A percentile compares a stretch with the other conserved stretches of the same genome.
phyloP scores from a whole-genome alignment of 2,329 filamentous ascomycete genomes.

The Tolypocladium amazonense region DNA sequence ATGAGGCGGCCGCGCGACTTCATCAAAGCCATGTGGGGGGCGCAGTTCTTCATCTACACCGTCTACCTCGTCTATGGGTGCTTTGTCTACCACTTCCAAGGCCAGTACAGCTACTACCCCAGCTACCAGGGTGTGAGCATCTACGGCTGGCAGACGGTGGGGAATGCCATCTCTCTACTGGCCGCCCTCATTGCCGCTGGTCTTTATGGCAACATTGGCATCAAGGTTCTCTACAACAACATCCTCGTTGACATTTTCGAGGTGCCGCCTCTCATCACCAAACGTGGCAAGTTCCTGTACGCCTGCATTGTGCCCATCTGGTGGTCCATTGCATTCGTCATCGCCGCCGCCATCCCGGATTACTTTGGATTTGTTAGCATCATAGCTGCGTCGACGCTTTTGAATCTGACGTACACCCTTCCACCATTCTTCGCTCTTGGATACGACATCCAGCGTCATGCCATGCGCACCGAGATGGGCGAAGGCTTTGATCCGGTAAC shows the following conservation, averaged over 20 bases:
- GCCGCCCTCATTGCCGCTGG: constrained; percentile 33
- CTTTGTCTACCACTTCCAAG: constrained; percentile 23
- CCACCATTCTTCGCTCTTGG: constrained; percentile 25
- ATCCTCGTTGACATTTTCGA: constrained; percentile 38
- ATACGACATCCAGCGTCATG: constrained; percentile 8
- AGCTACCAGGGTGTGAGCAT: constrained; percentile 29
- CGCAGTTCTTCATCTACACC: constrained; percentile 30
- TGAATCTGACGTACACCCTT: constrained; percentile 51
- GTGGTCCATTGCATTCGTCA: constrained; percentile 44
- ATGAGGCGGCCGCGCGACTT: constrained; percentile 34
- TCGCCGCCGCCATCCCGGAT: constrained; percentile 43
- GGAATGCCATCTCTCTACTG: constrained; percentile 31
- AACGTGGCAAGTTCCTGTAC: constrained; percentile 39
- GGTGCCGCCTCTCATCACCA: constrained; percentile 35
- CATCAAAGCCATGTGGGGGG: constrained; percentile 28
- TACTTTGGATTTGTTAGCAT: constrained; percentile 35
- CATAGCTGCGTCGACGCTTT: constrained; percentile 41
- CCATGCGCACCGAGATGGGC: constrained; percentile 5
- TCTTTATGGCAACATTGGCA: constrained; percentile 43
- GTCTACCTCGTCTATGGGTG: constrained; percentile 31
- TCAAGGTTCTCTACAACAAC: constrained; percentile 43
- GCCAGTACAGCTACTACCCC: constrained; percentile 36
- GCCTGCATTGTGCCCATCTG: constrained; percentile 40
- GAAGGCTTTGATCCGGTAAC: constrained; percentile 8
- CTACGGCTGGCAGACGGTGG: constrained; percentile 31